A percentile compares a stretch with the other conserved stretches of the same genome.
phyloP scores from a whole-genome alignment of 2,329 filamentous ascomycete species.

The Trichophyton equinum region DNA sequence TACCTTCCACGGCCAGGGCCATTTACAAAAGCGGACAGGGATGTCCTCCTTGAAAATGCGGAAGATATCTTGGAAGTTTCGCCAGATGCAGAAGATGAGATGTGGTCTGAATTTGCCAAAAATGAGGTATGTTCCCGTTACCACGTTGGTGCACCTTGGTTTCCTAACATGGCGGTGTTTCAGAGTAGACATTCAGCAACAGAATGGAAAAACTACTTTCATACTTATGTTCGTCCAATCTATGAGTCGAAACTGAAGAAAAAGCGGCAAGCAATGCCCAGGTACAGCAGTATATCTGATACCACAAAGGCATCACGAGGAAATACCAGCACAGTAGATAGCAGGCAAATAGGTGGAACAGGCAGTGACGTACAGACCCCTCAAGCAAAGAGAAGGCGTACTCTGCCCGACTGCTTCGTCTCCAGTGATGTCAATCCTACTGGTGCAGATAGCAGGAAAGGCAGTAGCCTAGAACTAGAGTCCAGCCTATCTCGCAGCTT shows the following conservation, averaged over 20 bases:
- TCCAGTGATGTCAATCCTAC: neutral
- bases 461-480: neutral
- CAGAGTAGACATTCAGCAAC: slow-evolving; percentile 8
- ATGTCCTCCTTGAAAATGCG: slow-evolving; percentile 16
- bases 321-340: no score
- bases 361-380: neutral
- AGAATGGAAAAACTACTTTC: slow-evolving; percentile 12
- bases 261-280: neutral
- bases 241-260: slow-evolving; percentile 4
- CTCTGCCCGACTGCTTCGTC: neutral
- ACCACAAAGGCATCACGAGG: neutral
- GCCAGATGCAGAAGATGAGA: slow-evolving; percentile 12
- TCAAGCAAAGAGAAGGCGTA: neutral
- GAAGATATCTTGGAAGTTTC: slow-evolving; percentile 15
- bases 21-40: slow-evolving; percentile 17
- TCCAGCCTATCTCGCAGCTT: neutral
- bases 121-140: slow-evolving; percentile 9
- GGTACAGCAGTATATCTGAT: neutral
- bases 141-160: neutral
- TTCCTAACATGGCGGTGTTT: neutral
- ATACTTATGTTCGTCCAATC: slow-evolving; percentile 9
- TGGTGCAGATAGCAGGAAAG: neutral
- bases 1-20: slow-evolving; percentile 26
- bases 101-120: slow-evolving; percentile 18
- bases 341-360: neutral